These are phyloP conservation scores for Agrostemma githago DNA, from an alignment of 148 eudicot species.

Conservation along the genomic window DNA sequence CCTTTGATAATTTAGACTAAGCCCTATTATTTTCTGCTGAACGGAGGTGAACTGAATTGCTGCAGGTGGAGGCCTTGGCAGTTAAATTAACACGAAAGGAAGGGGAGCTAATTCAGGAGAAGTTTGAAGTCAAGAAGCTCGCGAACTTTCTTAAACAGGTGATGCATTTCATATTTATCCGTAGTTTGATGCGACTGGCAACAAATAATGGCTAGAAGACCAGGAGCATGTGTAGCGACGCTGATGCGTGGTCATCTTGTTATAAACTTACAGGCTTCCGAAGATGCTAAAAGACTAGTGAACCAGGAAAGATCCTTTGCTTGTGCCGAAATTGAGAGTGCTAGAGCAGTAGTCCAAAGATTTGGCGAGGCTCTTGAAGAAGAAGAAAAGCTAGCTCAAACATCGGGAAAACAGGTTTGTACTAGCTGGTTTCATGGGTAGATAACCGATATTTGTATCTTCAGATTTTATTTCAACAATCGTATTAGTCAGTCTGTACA, in stretches of 20 bases:
- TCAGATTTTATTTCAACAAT: too few species aligned
- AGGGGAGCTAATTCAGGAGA: conserved; percentile 91
- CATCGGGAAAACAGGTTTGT: conserved; percentile 77
- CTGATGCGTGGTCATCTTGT: too few species aligned
- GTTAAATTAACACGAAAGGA: conserved; percentile 8
- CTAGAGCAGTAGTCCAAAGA: conserved; percentile 89
- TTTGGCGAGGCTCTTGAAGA: conserved; percentile 96
- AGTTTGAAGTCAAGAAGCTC: conserved; percentile 90
- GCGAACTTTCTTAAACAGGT: conserved; percentile 92
- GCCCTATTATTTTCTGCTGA: too few species aligned
- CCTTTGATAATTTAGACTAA: too few species aligned
- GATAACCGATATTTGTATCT: too few species aligned
- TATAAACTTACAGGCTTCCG: conserved; percentile 59
- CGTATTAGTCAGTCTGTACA: too few species aligned
- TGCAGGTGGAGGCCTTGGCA: too few species aligned
- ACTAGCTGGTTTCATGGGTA: too few species aligned
- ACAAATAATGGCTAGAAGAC: too few species aligned
- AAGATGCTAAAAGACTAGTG: conserved; percentile 95
- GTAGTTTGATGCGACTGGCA: too few species aligned
- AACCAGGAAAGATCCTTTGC: conserved; percentile 97
- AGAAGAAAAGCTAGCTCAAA: conserved; percentile 68
- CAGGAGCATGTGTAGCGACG: too few species aligned
- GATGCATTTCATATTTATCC: background rate
- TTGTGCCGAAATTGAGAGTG: conserved; percentile 98
- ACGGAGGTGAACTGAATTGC: too few species aligned